phyloP scores from a whole-genome alignment of 805 yeast genomes.

The Ogataea corticis region DNA sequence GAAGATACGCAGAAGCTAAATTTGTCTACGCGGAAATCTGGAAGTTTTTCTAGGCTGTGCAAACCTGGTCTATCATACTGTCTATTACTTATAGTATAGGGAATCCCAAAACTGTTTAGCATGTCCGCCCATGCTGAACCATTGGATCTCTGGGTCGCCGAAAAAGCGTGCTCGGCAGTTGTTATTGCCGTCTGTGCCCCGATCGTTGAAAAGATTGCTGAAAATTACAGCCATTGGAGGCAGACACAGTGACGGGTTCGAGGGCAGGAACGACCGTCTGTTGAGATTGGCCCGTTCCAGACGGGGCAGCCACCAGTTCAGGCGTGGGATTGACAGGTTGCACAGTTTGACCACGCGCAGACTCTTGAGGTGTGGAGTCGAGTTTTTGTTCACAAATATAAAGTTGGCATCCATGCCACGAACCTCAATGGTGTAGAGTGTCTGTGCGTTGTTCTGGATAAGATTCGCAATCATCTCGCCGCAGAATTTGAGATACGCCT shows the following conservation, averaged over 20 bases:
- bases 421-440: constrained; percentile 22
- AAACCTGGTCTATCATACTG: background rate
- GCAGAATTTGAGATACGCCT: constrained; percentile 14
- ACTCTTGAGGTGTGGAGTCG: constrained; percentile 10
- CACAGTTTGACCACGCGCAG: constrained; percentile 20
- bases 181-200: constrained; percentile 7
- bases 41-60: background rate
- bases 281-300: constrained; percentile 18
- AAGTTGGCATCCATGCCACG: constrained; percentile 24
- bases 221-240: constrained; percentile 28
- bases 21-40: too few species aligned
- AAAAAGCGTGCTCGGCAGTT: constrained; percentile 22
- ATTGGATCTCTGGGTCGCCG: constrained; percentile 20
- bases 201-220: constrained; percentile 37
- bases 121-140: constrained; percentile 22
- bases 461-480: constrained; percentile 20
- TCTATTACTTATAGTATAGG: constrained; percentile 13
- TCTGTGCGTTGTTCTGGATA: constrained; percentile 11
- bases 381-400: constrained; percentile 14
- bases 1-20: too few species aligned
- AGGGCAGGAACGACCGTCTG: constrained; percentile 12
- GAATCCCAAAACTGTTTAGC: constrained; percentile 18
- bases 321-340: constrained; percentile 23
- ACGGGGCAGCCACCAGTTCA: constrained; percentile 27
- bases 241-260: constrained; percentile 12